Evolutionary conservation across 75 land plant species (phyloP), one percentile per base, ranked within the genome.

Genomic region (Gnetum montanum): DNA sequence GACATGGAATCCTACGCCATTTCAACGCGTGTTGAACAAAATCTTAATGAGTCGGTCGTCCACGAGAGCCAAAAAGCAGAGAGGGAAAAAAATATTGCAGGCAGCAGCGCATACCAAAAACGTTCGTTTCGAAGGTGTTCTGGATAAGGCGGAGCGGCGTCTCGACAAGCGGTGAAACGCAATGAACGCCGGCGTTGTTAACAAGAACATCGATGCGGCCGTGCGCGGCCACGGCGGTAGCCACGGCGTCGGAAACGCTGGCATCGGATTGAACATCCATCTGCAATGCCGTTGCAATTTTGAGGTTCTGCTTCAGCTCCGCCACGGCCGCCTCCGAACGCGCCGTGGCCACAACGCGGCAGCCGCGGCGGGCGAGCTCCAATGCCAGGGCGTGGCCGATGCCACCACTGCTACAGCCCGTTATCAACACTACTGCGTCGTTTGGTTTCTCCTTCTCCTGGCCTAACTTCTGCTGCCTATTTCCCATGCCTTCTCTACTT

Each of bases 361-460:
- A 82, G 3, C 61, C 66, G 34, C 35, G 63, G 24, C 54, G 61
- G 15, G 70, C 74, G 45, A 82, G 77, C 36, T 68, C 69, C 43
- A 53, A 62, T 64, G 75, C 67, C 55, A 75, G 73, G 16, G 71
- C 80, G 58, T 50, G 64, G 22, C 81, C 85, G 49, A 81, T 81
- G 47, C 85, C 85, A 1, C 84, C 84, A 58, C 58, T 63, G 48
- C 64, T 68, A 37, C 84, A 76, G 12, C 84, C 84, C 8, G 81
- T 81, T 35, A 81, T 59, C 4, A 41, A 15, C 16, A 41, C 43
- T 18, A 41, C 43, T n/a, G n/a, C n/a, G n/a, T n/a, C n/a, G n/a
- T n/a, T n/a, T n/a, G n/a, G n/a, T n/a, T n/a, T n/a, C n/a, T n/a
- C n/a, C n/a, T n/a, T n/a, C n/a, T n/a, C n/a, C n/a, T n/a, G n/a